Percentiles rank a stretch among this genome's conserved stretches.
These are phyloP conservation scores for Amylocystis lapponica DNA, from an alignment of 768 basidiomycete species.

Conservation along the genomic window DNA sequence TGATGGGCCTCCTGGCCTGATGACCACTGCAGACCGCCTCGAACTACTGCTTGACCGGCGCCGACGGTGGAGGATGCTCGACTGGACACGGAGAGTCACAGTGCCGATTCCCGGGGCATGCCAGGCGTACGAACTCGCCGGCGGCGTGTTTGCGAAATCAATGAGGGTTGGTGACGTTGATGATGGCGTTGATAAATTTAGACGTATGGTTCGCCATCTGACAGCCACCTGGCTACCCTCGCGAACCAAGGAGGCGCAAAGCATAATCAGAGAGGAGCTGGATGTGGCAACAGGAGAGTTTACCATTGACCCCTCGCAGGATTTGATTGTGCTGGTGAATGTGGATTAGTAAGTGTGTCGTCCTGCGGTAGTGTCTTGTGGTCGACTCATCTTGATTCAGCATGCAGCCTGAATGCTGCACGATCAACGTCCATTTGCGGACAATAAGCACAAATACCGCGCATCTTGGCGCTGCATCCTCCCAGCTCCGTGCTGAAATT, in stretches of 20 bases:
- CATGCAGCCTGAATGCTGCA: too few relatives aligned
- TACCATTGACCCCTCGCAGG: constrained; percentile 59
- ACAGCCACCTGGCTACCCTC: constrained; percentile 21
- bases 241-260: constrained; percentile 1
- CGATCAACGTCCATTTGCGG: constrained; percentile 38
- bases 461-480: constrained; percentile 36
- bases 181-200: too few relatives aligned
- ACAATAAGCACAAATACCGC: constrained; percentile 31
- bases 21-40: constrained; percentile 27
- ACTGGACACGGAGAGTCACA: constrained; percentile 17
- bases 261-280: constrained; percentile 29
- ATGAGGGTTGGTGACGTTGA: constrained; percentile 9
- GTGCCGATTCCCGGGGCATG: constrained; percentile 32
- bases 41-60: constrained; percentile 29
- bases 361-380: background rate
- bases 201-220: constrained; percentile 13
- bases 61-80: constrained; percentile 28
- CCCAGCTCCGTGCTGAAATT: constrained; percentile 22
- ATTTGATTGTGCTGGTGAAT: constrained; percentile 41
- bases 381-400: too few relatives aligned
- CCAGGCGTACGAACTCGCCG: constrained; percentile 55
- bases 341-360: constrained; percentile 10
- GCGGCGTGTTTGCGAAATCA: constrained; percentile 48
- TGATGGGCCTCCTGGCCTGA: constrained; percentile 12
- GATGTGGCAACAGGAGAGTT: constrained; percentile 45